Conservation (phyloP, 176 grass and related monocot species). For the Lolium rigidum region DNA sequence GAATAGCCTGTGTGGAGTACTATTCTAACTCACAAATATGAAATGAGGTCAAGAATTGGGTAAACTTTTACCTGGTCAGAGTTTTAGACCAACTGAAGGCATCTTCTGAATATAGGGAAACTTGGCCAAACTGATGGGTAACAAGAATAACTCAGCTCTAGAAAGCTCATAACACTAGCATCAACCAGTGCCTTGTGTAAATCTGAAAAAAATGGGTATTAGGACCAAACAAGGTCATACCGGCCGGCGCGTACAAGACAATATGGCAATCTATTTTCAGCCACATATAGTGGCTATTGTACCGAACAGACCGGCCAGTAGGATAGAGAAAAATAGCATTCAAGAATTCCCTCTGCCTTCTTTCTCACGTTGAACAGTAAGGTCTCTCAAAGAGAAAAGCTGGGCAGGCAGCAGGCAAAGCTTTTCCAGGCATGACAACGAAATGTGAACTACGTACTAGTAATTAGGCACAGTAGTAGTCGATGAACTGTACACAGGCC, state of each 20-base stretch:
- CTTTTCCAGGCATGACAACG: neutral
- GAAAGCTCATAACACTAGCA: neutral
- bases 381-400: neutral
- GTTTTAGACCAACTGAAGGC: neutral
- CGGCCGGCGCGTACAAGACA: neutral
- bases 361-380: slow-evolving; percentile 7
- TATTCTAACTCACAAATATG: no score
- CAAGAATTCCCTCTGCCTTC: neutral
- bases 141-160: neutral
- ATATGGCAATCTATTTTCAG: neutral
- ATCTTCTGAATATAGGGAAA: neutral
- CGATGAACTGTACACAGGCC: neutral
- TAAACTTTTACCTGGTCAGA: neutral
- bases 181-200: no score
- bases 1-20: no score
- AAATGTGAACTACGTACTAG: neutral
- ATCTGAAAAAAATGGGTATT: neutral
- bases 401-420: neutral
- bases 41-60: neutral
- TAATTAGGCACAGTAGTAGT: neutral
- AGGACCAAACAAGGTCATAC: neutral
- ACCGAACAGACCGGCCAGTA: neutral
- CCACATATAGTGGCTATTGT: neutral
- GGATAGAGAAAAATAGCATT: neutral
- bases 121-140: neutral